Conservation (phyloP, 164 flowering plant genomes). For the Nymphaea thermarum region DNA sequence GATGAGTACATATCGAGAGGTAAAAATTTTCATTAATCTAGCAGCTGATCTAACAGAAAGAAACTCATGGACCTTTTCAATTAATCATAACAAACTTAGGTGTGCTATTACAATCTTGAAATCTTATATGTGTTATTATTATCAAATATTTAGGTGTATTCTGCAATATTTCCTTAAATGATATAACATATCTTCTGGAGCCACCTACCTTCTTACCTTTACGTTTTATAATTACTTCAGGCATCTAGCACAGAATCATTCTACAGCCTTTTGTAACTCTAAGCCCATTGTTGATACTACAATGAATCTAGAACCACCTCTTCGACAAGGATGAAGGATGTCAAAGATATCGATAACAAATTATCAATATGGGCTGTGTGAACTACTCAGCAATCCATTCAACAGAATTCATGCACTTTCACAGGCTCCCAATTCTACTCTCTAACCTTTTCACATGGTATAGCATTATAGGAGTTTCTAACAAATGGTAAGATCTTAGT, state of each 20-base stretch:
- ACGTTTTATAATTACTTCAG: background rate
- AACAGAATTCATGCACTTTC: background rate
- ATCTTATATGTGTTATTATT: no score
- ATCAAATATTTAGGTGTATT: no score
- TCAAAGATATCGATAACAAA: background rate
- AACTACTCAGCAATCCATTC: background rate
- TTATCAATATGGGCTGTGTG: no score
- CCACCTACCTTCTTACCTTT: background rate
- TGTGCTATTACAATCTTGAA: no score
- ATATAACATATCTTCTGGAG: background rate
- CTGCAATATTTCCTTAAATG: no score
- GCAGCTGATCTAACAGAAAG: no score
- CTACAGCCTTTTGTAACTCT: background rate
- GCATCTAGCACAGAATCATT: background rate
- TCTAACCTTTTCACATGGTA: background rate
- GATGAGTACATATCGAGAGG: no score
- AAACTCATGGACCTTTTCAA: no score
- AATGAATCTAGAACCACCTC: background rate
- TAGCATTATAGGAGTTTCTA: background rate
- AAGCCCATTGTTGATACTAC: background rate
- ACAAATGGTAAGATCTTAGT: constrained; percentile 13
- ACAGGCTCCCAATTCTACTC: background rate
- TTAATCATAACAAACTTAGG: no score
- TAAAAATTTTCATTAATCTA: no score
- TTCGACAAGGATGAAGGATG: background rate